A percentile compares a stretch with the other conserved stretches of the same genome.
Evolutionary conservation across 2,329 filamentous ascomycete species (phyloP).

Genomic region (Fusarium nematophilum): DNA sequence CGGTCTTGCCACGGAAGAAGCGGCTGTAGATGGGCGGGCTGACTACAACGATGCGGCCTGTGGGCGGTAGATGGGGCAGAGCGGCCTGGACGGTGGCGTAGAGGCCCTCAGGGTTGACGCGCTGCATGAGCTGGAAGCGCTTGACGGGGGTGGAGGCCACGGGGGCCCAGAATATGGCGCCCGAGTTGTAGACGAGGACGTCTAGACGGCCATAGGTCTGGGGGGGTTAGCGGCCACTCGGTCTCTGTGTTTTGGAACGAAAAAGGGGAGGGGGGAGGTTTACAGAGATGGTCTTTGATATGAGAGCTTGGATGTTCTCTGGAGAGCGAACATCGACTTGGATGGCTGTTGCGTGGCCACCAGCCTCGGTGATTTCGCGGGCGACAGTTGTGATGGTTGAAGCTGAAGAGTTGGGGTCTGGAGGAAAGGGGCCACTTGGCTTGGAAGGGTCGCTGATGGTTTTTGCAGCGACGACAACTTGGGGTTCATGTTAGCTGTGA

Average conservation of each 20-base stretch:
- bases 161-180: conserved; percentile 86
- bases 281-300: conserved; percentile 65
- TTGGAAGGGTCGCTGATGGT: conserved; percentile 72
- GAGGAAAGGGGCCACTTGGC: conserved; percentile 70
- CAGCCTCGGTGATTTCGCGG: conserved; percentile 75
- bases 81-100: conserved; percentile 77
- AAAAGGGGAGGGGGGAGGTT: background rate
- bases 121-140: conserved; percentile 83
- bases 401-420: conserved; percentile 77
- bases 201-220: conserved; percentile 73
- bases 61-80: conserved; percentile 71
- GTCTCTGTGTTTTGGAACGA: background rate
- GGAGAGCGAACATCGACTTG: conserved; percentile 76
- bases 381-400: conserved; percentile 86
- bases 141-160: conserved; percentile 79
- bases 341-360: conserved; percentile 73
- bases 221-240: conserved; percentile 1
- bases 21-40: conserved; percentile 87
- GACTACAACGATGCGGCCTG: conserved; percentile 79
- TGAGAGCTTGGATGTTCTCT: conserved; percentile 69
- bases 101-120: conserved; percentile 78
- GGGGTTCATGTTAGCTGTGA: background rate
- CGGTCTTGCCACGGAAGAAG: conserved; percentile 88
- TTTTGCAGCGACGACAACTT: conserved; percentile 81
- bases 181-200: conserved; percentile 83